Evolutionary conservation across 1,284 basidiomycete species (phyloP).

Genomic region (Malassezia sp.): DNA sequence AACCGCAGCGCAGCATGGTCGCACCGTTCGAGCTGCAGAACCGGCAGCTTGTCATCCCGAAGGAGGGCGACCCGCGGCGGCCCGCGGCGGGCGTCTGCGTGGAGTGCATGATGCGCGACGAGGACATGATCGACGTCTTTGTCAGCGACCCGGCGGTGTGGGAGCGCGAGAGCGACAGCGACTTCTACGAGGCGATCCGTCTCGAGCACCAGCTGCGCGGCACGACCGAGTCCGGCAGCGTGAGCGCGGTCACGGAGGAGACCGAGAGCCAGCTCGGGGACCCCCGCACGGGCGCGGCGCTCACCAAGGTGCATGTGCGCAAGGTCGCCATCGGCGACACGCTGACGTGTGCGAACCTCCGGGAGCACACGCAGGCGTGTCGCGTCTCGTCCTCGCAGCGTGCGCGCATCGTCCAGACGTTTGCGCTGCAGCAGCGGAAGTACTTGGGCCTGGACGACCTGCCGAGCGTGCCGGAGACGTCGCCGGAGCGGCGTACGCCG

Average conservation of each 20-base stretch:
- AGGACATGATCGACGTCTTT: conserved; percentile 91
- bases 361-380: conserved; percentile 75
- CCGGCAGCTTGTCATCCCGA: conserved; percentile 36
- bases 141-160: conserved; percentile 75
- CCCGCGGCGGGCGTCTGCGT: conserved; percentile 57
- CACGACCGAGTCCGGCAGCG: not conserved
- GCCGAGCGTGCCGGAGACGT: conserved; percentile 50
- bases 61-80: conserved; percentile 30
- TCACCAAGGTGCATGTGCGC: conserved; percentile 56
- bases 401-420: conserved; percentile 1
- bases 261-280: conserved; percentile 5
- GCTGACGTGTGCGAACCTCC: conserved; percentile 53
- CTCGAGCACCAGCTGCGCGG: conserved; percentile 52
- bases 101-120: conserved; percentile 97
- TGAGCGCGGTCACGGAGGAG: not conserved
- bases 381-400: conserved; percentile 33
- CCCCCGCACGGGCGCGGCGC: conserved; percentile 13
- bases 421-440: conserved; percentile 6
- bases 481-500: conserved; percentile 47
- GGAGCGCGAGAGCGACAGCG: conserved; percentile 76
- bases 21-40: conserved; percentile 45
- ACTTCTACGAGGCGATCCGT: conserved; percentile 65
- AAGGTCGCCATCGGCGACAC: conserved; percentile 45
- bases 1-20: conserved; percentile 39
- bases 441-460: conserved; percentile 44